Evolutionary conservation across 371 early-diverging fungal species (phyloP).

Genomic region (Funneliformis caledonium): DNA sequence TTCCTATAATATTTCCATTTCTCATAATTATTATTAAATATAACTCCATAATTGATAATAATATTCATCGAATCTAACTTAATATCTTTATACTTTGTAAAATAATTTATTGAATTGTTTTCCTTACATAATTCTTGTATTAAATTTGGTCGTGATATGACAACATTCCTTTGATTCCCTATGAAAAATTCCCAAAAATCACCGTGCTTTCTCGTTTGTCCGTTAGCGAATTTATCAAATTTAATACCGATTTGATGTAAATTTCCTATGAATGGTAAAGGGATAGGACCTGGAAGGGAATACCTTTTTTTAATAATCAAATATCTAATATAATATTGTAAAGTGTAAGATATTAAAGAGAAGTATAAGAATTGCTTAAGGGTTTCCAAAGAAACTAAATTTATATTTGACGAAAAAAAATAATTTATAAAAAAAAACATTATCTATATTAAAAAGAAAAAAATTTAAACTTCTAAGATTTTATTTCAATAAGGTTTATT

Average conservation of each 20-base stretch:
- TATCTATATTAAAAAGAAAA: neutral
- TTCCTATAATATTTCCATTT: slow-evolving; percentile 5
- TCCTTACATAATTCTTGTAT: neutral
- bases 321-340: neutral
- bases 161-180: neutral
- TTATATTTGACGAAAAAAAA: neutral
- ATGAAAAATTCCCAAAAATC: slow-evolving; percentile 24
- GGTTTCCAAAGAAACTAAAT: neutral
- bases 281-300: slow-evolving; percentile 33
- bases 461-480: neutral
- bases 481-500: too few species aligned
- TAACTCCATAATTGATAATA: neutral
- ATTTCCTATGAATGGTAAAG: slow-evolving; percentile 30
- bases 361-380: neutral
- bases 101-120: slow-evolving; percentile 2
- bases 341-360: neutral
- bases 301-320: neutral
- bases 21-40: slow-evolving; percentile 1
- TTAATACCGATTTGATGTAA: neutral
- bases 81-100: neutral
- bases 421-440: neutral
- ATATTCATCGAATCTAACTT: slow-evolving; percentile 1
- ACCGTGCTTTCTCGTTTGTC: neutral
- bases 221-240: neutral
- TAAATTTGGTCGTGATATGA: neutral